Percentiles rank a stretch among this genome's conserved stretches.
These are phyloP conservation scores for Triangularia setosa DNA, from an alignment of 2,329 filamentous ascomycete species.

Conservation along the genomic window DNA sequence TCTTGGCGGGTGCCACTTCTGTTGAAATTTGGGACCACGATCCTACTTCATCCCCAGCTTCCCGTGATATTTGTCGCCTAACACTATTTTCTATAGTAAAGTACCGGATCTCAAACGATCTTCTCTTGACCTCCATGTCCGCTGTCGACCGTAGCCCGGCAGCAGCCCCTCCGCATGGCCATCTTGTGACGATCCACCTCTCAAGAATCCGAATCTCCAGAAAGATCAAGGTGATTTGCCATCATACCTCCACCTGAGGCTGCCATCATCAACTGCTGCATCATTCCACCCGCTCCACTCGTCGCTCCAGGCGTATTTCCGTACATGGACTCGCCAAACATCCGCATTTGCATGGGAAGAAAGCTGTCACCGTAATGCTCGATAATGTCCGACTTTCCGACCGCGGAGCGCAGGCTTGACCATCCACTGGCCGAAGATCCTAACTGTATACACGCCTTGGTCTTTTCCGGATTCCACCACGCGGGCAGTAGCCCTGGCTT, in stretches of 20 bases:
- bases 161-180: not conserved
- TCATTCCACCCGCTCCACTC: too few relatives aligned
- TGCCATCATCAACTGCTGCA: not conserved
- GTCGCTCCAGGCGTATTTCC: too few relatives aligned
- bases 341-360: too few relatives aligned
- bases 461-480: too few relatives aligned
- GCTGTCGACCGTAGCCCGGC: not conserved
- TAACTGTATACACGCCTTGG: too few relatives aligned
- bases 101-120: not conserved
- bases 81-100: not conserved
- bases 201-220: not conserved
- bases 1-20: not conserved
- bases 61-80: not conserved
- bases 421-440: too few relatives aligned
- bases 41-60: not conserved
- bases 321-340: too few relatives aligned
- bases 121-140: not conserved
- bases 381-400: too few relatives aligned
- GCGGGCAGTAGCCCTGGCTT: too few relatives aligned
- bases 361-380: too few relatives aligned
- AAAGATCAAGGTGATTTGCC: not conserved
- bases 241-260: not conserved
- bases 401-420: too few relatives aligned
- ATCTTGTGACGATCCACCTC: not conserved
- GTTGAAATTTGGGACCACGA: not conserved